Evolutionary conservation across 2,329 filamentous ascomycete genomes (phyloP), one percentile per base, ranked within the genome.

Genomic region (Neofusicoccum sp.): DNA sequence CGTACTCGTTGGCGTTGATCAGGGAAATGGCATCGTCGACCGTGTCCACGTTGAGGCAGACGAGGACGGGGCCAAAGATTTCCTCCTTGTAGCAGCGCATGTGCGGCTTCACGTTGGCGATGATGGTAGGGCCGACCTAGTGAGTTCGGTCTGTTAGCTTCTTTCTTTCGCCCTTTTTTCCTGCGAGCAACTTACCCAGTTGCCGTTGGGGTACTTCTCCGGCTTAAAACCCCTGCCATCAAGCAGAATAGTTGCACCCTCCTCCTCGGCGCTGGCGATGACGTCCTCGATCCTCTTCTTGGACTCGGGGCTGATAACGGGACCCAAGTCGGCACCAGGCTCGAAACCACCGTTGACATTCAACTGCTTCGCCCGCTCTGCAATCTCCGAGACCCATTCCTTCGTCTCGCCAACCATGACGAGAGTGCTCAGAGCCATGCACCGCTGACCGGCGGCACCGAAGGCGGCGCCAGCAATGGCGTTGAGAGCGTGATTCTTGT

Each of bases 401-500:
- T 91, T 92, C 52, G 91, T 93, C 81, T 93, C 90, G 68, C 91
- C 91, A 37, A 95, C 89, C 81, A 93, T 88, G 70, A 95, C 91
- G 16, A 93, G 81, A 1, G 91, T 93, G 73, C 89, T 92, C 64
- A 95, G 82, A 41, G 91, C 91, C 91, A 95, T 95, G 79, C 91
- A 95, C 66, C 91, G 84, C 81, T 95, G 91, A 41, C 91, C 91
- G 29, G 91, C 91, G 67, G 91, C 91, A 67, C 91, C 91, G 69
- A 95, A 95, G 28, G 92, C 91, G 37, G 92, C 91, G 67, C 91
- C 92, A 4, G 91, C 86, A 67, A 95, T 91, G 47, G 90, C 89
- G 79, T 94, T 95, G 71, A 95, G 80, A 68, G 92, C 91, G 71
- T 93, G 90, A 81, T 95, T 93, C 85, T 93, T 94, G 83, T 95